Conservation (phyloP, 805 yeast genomes). For the Alloascoidea africana region DNA sequence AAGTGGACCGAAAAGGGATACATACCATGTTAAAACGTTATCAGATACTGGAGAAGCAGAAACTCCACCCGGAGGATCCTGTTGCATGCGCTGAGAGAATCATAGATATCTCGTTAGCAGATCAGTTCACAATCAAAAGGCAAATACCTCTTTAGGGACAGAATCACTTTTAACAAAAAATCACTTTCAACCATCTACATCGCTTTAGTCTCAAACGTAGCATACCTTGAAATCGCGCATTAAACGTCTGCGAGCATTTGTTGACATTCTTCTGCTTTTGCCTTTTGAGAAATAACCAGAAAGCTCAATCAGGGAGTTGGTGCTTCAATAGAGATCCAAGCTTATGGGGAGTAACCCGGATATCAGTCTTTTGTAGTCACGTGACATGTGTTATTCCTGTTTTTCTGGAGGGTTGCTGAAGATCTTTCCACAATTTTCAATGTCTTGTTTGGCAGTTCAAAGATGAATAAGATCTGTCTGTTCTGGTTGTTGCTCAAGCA, state of each 20-base stretch:
- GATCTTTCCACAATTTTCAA: too few relatives aligned
- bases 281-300: too few relatives aligned
- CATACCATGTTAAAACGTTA: slow-evolving; percentile 82
- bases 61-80: slow-evolving; percentile 96
- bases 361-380: too few relatives aligned
- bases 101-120: slow-evolving; percentile 6
- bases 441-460: too few relatives aligned
- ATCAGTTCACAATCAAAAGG: slow-evolving; percentile 11
- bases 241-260: slow-evolving; percentile 96
- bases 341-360: too few relatives aligned
- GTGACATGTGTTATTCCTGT: too few relatives aligned
- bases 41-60: slow-evolving; percentile 95
- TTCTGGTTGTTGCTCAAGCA: too few relatives aligned
- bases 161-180: background rate
- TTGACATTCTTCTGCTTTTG: slow-evolving; percentile 88
- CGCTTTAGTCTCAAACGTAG: slow-evolving; percentile 2
- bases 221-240: slow-evolving; percentile 93
- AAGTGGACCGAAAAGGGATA: slow-evolving; percentile 4
- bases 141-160: background rate
- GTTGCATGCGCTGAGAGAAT: slow-evolving; percentile 64
- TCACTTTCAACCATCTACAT: background rate
- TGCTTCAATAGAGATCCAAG: too few relatives aligned
- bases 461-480: too few relatives aligned
- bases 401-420: too few relatives aligned
- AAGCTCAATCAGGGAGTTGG: too few relatives aligned